A percentile compares a stretch with the other conserved stretches of the same genome.
Conservation (phyloP, 2,329 filamentous ascomycete species). For the Penicillium sp. region DNA sequence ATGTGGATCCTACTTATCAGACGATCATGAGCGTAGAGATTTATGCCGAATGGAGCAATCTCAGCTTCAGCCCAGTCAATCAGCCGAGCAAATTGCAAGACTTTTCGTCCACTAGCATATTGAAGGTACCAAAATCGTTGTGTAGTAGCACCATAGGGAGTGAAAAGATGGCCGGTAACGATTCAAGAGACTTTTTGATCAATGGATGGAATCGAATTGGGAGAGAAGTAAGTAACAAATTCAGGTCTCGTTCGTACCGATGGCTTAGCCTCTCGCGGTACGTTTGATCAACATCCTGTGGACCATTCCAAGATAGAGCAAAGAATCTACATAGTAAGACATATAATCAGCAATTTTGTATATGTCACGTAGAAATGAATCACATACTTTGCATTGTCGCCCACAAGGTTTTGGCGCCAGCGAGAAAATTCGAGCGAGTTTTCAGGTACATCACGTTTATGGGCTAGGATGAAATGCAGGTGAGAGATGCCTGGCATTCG, state of each 20-base stretch:
- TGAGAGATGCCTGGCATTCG: constrained; percentile 35
- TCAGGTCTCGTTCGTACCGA: background rate
- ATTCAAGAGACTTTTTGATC: constrained; percentile 32
- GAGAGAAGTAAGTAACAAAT: constrained; percentile 30
- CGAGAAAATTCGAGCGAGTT: constrained; percentile 33
- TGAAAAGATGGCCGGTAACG: constrained; percentile 35
- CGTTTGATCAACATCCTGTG: constrained; percentile 21
- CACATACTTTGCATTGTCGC: constrained; percentile 33
- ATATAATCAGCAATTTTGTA: background rate
- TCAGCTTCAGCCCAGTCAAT: constrained; percentile 46
- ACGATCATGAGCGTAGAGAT: constrained; percentile 37
- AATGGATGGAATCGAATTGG: constrained; percentile 36
- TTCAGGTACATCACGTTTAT: constrained; percentile 30
- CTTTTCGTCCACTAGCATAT: constrained; percentile 37
- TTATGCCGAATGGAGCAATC: constrained; percentile 41
- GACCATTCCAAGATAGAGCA: constrained; percentile 39
- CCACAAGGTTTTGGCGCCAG: constrained; percentile 38
- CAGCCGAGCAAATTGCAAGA: constrained; percentile 35
- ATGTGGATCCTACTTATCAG: constrained; percentile 38
- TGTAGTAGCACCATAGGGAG: constrained; percentile 44
- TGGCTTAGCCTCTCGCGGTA: background rate
- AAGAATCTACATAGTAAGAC: constrained; percentile 36
- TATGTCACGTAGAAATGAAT: background rate
- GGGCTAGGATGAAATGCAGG: constrained; percentile 38
- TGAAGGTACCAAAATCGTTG: constrained; percentile 39